phyloP scores from a whole-genome alignment of 192 early-diverging fungal genomes.

The Spizellomyces punctatus region DNA sequence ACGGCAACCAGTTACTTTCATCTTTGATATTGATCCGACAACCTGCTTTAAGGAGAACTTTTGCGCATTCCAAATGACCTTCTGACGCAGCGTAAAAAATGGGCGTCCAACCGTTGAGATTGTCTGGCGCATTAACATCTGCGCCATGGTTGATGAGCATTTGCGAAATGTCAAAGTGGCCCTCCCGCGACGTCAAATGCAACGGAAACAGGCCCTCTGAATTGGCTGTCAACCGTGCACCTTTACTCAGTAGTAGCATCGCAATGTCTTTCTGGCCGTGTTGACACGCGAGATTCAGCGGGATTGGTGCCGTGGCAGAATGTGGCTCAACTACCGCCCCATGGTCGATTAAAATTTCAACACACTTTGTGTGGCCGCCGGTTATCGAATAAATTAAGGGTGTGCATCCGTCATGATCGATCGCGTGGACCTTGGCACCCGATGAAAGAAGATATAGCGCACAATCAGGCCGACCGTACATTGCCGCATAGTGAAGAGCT shows the following conservation, averaged over 20 bases:
- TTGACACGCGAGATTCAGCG: conserved; percentile 88
- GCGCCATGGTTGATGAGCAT: conserved; percentile 74
- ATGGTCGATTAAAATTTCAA: conserved; percentile 71
- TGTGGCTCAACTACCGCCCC: conserved; percentile 66
- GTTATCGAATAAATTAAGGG: conserved; percentile 87
- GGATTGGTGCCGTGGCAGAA: conserved; percentile 62
- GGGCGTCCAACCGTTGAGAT: conserved; percentile 94
- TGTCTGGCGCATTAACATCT: conserved; percentile 80
- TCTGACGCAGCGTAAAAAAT: conserved; percentile 95
- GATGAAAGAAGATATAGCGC: conserved; percentile 34
- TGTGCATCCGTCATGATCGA: conserved; percentile 91
- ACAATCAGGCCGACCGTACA: conserved; percentile 77
- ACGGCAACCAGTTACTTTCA: conserved; percentile 79
- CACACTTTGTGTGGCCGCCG: conserved; percentile 77
- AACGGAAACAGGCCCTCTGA: conserved; percentile 84
- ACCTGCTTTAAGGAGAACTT: conserved; percentile 77
- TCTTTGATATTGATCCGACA: conserved; percentile 76
- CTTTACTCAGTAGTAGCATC: conserved; percentile 71
- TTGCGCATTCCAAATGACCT: conserved; percentile 81
- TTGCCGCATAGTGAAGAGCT: conserved; percentile 91
- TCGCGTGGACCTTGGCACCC: conserved; percentile 48
- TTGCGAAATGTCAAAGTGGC: conserved; percentile 70
- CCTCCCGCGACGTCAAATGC: conserved; percentile 86
- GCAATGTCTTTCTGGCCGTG: conserved; percentile 89
- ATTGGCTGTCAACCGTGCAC: conserved; percentile 75